These are phyloP conservation scores for Speleostelium caveatum DNA, from an alignment of 78 protist genomes.

Conservation along the genomic window DNA sequence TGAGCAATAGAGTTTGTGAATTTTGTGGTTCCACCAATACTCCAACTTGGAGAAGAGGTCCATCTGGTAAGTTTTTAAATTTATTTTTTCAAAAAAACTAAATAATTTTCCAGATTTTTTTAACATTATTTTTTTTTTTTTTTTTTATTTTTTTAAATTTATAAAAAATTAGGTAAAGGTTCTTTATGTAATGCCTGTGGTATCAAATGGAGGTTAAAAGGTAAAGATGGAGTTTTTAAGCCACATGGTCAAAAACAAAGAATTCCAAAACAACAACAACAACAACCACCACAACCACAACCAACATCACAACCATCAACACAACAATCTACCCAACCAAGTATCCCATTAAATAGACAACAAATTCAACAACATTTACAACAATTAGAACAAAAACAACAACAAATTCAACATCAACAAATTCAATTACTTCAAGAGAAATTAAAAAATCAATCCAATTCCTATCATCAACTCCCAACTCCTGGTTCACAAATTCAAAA, in stretches of 20 bases:
- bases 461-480: conserved; percentile 8
- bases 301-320: background rate
- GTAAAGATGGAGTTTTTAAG: conserved; percentile 58
- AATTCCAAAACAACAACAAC: conserved; percentile 13
- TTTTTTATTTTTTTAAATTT: too few species aligned
- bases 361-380: conserved; percentile 18
- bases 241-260: conserved; percentile 29
- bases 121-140: too few species aligned
- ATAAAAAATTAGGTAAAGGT: conserved; percentile 32
- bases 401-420: conserved; percentile 23
- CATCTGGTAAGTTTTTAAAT: conserved; percentile 45
- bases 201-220: conserved; percentile 83
- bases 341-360: background rate
- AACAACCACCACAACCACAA: background rate
- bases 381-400: conserved; percentile 4
- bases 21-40: conserved; percentile 71
- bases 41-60: conserved; percentile 86
- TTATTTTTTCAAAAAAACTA: too few species aligned
- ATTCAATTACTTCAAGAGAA: conserved; percentile 15
- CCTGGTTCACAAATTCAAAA: background rate
- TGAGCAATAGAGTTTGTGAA: conserved; percentile 78
- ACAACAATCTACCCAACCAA: conserved; percentile 10
- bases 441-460: background rate
- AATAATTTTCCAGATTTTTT: background rate
- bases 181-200: conserved; percentile 85